phyloP scores from a whole-genome alignment of 148 eudicot genomes.

The Selenicereus undatus region DNA sequence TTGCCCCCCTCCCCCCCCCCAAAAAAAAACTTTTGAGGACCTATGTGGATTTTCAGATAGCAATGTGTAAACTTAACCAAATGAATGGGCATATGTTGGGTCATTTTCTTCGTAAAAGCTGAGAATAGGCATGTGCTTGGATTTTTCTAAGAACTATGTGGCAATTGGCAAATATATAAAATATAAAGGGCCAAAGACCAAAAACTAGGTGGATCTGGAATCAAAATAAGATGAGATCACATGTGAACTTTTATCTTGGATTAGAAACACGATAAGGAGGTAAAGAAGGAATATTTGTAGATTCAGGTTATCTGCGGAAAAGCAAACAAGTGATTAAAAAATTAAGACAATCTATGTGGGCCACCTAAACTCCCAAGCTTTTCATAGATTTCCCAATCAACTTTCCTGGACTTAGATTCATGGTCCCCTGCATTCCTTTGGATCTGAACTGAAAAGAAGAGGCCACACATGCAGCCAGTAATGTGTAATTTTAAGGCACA shows the following conservation, averaged over 20 bases:
- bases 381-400: slow-evolving; percentile 22
- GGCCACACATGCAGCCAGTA: not conserved
- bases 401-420: slow-evolving; percentile 18
- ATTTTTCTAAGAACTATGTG: not conserved
- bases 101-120: slow-evolving; percentile 22
- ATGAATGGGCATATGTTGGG: slow-evolving; percentile 8
- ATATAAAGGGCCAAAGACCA: slow-evolving; percentile 2
- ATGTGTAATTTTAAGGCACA: slow-evolving; percentile 4
- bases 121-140: not conserved
- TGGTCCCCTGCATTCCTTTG: slow-evolving; percentile 21
- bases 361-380: slow-evolving; percentile 10
- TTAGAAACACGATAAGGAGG: slow-evolving; percentile 27
- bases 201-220: slow-evolving; percentile 26
- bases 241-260: slow-evolving; percentile 33
- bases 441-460: slow-evolving; percentile 12
- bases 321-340: slow-evolving; percentile 15
- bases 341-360: slow-evolving; percentile 17
- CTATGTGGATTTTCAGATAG: not conserved
- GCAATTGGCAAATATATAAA: slow-evolving; percentile 12
- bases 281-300: slow-evolving; percentile 23
- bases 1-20: too few relatives aligned
- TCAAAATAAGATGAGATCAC: slow-evolving; percentile 21
- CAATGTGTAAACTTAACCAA: not conserved
- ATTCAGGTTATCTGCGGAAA: slow-evolving; percentile 25
- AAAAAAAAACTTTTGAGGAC: too few relatives aligned